Conservation (phyloP, 2,329 filamentous ascomycete species). For the Dactylonectria macrodidyma region DNA sequence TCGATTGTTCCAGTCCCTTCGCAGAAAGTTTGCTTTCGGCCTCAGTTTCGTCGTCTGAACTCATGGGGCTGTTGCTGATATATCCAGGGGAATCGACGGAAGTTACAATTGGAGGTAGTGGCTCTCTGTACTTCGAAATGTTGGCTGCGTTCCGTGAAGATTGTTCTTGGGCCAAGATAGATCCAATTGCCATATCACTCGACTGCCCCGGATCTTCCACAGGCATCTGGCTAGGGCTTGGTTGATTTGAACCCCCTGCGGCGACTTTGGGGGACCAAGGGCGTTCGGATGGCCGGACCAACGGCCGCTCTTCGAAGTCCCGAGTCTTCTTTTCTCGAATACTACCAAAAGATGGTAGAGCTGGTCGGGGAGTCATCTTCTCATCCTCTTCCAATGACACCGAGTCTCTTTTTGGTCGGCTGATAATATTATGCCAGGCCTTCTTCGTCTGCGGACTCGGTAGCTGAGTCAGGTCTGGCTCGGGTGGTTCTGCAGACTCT, state of each 20-base stretch:
- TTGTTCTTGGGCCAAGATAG: slow-evolving; percentile 69
- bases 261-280: slow-evolving; percentile 44
- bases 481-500: slow-evolving; percentile 57
- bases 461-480: slow-evolving; percentile 57
- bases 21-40: background rate
- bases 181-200: slow-evolving; percentile 72
- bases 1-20: background rate
- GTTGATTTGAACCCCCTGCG: slow-evolving; percentile 20
- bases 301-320: slow-evolving; percentile 68
- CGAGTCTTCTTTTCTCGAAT: slow-evolving; percentile 74
- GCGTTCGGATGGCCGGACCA: slow-evolving; percentile 68
- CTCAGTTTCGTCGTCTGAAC: slow-evolving; percentile 52
- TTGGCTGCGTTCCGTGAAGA: slow-evolving; percentile 68
- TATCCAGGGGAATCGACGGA: slow-evolving; percentile 78
- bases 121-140: slow-evolving; percentile 72
- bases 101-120: slow-evolving; percentile 79
- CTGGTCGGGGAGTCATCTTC: slow-evolving; percentile 81
- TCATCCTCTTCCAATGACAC: slow-evolving; percentile 71
- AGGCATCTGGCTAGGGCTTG: slow-evolving; percentile 48
- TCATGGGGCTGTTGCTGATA: slow-evolving; percentile 67
- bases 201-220: slow-evolving; percentile 62
- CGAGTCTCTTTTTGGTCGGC: slow-evolving; percentile 63
- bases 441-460: slow-evolving; percentile 57
- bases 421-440: slow-evolving; percentile 67
- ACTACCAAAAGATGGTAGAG: slow-evolving; percentile 82